Base-by-base conservation (phyloP, 2,329 filamentous ascomycete genomes). In the Neonectria ditissima region DNA sequence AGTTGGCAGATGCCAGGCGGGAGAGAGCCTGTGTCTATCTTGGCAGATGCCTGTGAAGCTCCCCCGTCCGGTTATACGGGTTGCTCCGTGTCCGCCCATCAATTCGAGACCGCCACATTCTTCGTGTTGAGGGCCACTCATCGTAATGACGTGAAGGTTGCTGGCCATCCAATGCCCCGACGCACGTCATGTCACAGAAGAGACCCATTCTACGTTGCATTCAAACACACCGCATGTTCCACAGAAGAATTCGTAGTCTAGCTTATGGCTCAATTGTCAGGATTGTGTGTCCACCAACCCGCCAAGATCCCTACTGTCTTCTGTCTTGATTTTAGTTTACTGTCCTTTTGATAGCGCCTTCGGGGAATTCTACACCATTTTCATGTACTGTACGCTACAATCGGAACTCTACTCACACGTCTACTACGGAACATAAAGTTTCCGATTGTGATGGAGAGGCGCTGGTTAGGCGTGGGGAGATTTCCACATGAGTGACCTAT, bases 191-290 rank as follows among this genome's bases (percentile, higher is more conserved):
- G 39, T 39, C 47, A 45, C 59, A 55, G 26, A 32, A 14, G 32
- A 20, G 55, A 55, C 55, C 39, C 39, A 55, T 59, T 20, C 34
- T 16, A 44, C 53, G 51, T 34, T 48, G 16, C 43, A 48, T 47
- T 57, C 8, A 52, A 55, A 28, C 62, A 66, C 65, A 65, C 65
- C 65, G 62, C 55, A 62, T 56, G 24, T 65, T 65, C 24, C 26
- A 45, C 55, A 48, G 41, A 43, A 44, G 39, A 22, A 32, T 37
- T 9, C 13, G 32, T 6, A 30, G 24, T 41, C 37, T 34, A 16
- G n/a, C 22, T 34, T 30, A 48, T 52, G 45, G 26, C 43, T 41
- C 45, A 51, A 20, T 26, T 26, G 22, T 43, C 24, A 18, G 37
- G 11, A 37, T 32, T 20, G n/a, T 50, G 47, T 50, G 10, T 16